Evolutionary conservation across 148 eudicot species (phyloP), one percentile per base, ranked within the genome.

Genomic region (Vaccinium macrocarpon): DNA sequence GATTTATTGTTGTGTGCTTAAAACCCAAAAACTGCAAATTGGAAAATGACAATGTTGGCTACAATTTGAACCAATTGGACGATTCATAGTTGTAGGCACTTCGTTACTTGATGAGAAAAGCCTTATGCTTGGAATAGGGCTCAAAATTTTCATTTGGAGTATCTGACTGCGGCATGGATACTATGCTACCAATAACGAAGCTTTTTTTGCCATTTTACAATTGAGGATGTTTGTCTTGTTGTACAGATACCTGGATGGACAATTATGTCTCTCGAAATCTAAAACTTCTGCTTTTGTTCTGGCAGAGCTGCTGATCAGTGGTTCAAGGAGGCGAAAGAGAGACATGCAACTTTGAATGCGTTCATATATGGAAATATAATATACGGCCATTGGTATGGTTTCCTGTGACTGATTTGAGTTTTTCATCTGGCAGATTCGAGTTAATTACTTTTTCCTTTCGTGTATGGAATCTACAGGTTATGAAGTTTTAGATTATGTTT

Each of bases 271-370:
- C 2, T 81, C 7, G 88, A 46, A 57, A 73, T 84, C 90, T 88
- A 71, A 89, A 78, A 81, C 80, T 88, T 88, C 51, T 53, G 87
- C 88, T 75, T 78, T 83, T 86, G 73, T 91, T 89, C 77, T 91
- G 92, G 88, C 89, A 96, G 98, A 90, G 98, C 93, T 95, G 99
- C 99, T 86, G 98, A 97, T 90, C 86, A 81, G 87, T 97, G 99
- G 97, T 97, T 97, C 83, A 86, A 84, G 91, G 97, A 91, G 92
- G 99, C 99, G 27, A 97, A 97, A 90, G 93, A 92, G 88, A 89
- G 87, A 85, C 92, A 87, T 88, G 42, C 86, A 77, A 86, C 88
- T 29, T 87, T 97, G 86, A 95, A 97, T 81, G 94, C 93, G 70
- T 90, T 90, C 75, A 91, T 95, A 84, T 97, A 97, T 56, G 98